Evolutionary conservation across 2,329 filamentous ascomycete genomes (phyloP), one percentile per base, ranked within the genome.

Genomic region (Cercospora sp.): DNA sequence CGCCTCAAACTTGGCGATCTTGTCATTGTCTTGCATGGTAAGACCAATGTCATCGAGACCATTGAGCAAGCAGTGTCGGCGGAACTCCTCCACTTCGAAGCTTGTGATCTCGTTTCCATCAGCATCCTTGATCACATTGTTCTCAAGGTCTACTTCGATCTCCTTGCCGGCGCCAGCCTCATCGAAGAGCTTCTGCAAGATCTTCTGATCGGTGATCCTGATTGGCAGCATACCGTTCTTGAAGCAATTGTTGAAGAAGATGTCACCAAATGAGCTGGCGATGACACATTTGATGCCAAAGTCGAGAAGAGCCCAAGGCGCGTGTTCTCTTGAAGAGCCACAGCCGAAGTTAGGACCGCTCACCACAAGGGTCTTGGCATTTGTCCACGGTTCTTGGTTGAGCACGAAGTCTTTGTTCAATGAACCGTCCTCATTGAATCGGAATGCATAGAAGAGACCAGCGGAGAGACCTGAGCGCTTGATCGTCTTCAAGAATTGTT

Each of bases 201-300:
- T 85, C 1, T 82, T 84, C 72, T 88, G 81, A 79, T 94, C 88
- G 34, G 86, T 83, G 77, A 98, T 91, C 68, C 86, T 82, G 69
- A 98, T 88, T 59, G 94, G 94, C 71, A 98, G 85, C 95, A 98
- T 98, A 83, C 94, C 94, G 84, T 99, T 99, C 87, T 99, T 98
- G 88, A 97, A 98, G n/a, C 91, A 95, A 85, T 99, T 99, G 88
- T 97, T 97, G 88, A 94, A 96, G 88, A 97, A 97, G 81, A 99
- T 99, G 78, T 97, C 93, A 67, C 91, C 91, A 74, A 88, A 92
- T 1, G 91, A 94, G 1, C 93, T 92, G 0, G 94, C 95, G 74
- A 98, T 97, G 76, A 98, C 86, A 79, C 91, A 94, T 79, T 91
- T 92, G 83, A 99, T 97, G 74, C 95, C 95, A 75, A 98, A 98